Base-by-base conservation (phyloP, 441 rosid genomes). In the Francoa sonchifolia region DNA sequence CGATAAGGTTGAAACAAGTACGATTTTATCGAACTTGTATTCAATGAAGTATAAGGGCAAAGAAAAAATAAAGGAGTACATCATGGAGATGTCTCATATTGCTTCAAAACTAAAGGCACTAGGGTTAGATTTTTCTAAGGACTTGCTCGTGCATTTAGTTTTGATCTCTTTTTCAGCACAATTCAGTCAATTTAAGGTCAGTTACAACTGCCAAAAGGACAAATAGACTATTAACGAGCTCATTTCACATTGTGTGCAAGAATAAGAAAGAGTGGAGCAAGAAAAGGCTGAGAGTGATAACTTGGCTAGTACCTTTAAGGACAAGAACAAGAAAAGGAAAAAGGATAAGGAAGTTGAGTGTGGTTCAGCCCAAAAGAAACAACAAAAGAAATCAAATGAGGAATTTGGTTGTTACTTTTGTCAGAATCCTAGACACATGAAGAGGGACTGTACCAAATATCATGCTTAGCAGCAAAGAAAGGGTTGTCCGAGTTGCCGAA, bases 111-210 rank as follows among this genome's bases (percentile, higher is more conserved):
- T 31, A 31, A 31, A 31, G 35, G 13, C 7, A n/a, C 13, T 31
- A 5, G 10, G 10, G 6, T n/a, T 31, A 4, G 13, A 31, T 6
- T n/a, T 31, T 5, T 31, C 13, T 6, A n/a, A 31, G 3, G 13
- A 31, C 35, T 31, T 31, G 35, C 35, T 31, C 11, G 13, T 31
- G 35, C 7, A 31, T 31, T 31, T 31, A n/a, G 35, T 31, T n/a
- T n/a, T n/a, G 7, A 31, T 31, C 13, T 31, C 35, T 4, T n/a
- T n/a, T n/a, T n/a, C n/a, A n/a, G n/a, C n/a, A n/a, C n/a, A n/a
- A n/a, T n/a, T n/a, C n/a, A n/a, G 6, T 31, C 10, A 4, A 4
- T 31, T 2, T n/a, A 31, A 2, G 11, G 35, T 31, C 10, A 25
- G 28, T 3, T 25, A 25, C 3, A 25, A 25, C 3, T 3, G 4